Conservation (phyloP, 2,329 filamentous ascomycete genomes). For the Chrysoporthe austroafricana region DNA sequence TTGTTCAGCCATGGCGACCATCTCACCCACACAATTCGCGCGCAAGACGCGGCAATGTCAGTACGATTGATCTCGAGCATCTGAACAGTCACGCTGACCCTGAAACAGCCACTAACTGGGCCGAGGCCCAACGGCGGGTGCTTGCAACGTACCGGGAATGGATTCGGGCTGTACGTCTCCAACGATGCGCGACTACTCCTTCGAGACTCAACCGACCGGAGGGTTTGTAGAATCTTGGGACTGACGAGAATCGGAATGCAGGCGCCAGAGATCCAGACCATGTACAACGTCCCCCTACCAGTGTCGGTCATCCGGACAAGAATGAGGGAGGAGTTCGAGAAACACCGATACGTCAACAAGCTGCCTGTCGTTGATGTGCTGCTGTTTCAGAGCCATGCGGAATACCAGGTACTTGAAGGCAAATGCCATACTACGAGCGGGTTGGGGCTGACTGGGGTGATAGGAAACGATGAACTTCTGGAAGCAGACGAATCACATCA, state of each 20-base stretch:
- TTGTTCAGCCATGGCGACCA: constrained; percentile 69
- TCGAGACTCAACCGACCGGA: not conserved
- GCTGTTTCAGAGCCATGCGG: constrained; percentile 85
- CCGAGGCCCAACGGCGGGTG: constrained; percentile 85
- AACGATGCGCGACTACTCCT: constrained; percentile 6
- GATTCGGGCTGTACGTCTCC: constrained; percentile 84
- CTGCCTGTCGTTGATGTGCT: constrained; percentile 86
- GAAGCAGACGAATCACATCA: constrained; percentile 94
- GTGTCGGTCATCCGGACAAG: constrained; percentile 88
- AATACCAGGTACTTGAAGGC: constrained; percentile 77
- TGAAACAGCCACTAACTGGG: constrained; percentile 78
- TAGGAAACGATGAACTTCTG: constrained; percentile 99
- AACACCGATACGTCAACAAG: constrained; percentile 91
- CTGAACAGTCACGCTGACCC: constrained; percentile 41
- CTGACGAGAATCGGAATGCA: constrained; percentile 43
- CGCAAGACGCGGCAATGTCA: constrained; percentile 78
- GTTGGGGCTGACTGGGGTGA: constrained; percentile 15
- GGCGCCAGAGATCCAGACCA: constrained; percentile 95
- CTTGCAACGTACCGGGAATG: constrained; percentile 91
- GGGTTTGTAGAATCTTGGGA: not conserved
- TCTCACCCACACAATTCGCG: constrained; percentile 92
- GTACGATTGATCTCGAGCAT: constrained; percentile 38
- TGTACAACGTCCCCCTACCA: constrained; percentile 93
- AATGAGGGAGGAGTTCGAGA: constrained; percentile 95
- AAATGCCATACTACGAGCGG: not conserved